Evolutionary conservation across 2,329 filamentous ascomycete genomes (phyloP), one percentile per base, ranked within the genome.

Genomic region (Sporothrix brasiliensis): DNA sequence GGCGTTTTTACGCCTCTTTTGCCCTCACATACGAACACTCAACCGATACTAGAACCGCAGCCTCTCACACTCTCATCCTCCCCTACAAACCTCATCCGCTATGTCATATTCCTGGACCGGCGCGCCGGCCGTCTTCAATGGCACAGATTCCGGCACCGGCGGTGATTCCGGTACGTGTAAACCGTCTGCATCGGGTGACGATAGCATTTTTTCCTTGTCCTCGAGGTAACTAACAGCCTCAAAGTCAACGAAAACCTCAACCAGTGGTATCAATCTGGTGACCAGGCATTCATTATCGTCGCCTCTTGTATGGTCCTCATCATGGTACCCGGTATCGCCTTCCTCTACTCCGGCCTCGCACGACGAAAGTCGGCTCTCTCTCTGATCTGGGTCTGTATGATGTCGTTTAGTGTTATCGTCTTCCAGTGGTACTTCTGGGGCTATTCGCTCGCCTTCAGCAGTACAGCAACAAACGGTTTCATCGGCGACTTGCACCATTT

Each of bases 371-470:
- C 95, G 5, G 95, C 95, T 41, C 87, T 99, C 56, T 97, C 93
- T 74, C 91, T 98, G 85, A 95, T 99, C 78, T 98, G 94, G 93
- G 93, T 94, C 16, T 93, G 91, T 82, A 96, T 99, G 92, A 94
- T 91, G 80, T 95, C 93, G 61, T 91, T 91, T 79, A 94, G 92
- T 63, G 89, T 98, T 78, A 86, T 97, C 79, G 91, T 92, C 70
- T 97, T 99, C 84, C 95, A 99, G 83, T 99, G 95, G 95, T 98
- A 97, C 78, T 97, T 99, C 81, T 98, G 95, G 94, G 95, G 95
- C 50, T 99, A 97, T 81, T 97, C 94, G 16, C 85, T 99, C 73
- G 94, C 94, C 68, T 97, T 98, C 82, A 95, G 92, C 77, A 85
- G 87, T 56, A 89, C 88, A 16, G 92, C 90, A 4, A 93, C 88